Conservation (phyloP, 176 grass and related monocot species). For the Guadua angustifolia region DNA sequence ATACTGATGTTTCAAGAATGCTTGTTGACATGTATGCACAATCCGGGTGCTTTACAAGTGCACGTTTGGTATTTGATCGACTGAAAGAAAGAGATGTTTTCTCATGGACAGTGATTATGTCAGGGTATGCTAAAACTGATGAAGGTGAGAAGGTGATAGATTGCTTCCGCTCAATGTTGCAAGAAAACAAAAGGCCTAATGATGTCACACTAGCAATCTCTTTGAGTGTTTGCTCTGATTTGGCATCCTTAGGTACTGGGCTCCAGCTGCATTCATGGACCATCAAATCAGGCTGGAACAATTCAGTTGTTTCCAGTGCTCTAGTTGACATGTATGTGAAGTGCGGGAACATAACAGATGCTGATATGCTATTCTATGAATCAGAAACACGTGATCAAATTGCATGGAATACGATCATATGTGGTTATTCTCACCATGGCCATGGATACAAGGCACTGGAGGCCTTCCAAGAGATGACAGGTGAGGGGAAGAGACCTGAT, state of each 20-base stretch:
- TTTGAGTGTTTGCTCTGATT: constrained; percentile 44
- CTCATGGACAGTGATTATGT: constrained; percentile 49
- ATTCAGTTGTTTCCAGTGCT: constrained; percentile 39
- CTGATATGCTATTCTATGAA: constrained; percentile 34
- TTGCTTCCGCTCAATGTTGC: constrained; percentile 45
- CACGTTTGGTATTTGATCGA: constrained; percentile 33
- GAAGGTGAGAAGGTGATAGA: constrained; percentile 49
- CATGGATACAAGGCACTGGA: constrained; percentile 40
- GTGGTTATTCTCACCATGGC: constrained; percentile 45
- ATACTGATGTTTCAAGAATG: constrained; percentile 47
- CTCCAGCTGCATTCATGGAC: constrained; percentile 50
- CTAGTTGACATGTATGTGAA: constrained; percentile 54
- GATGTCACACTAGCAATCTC: constrained; percentile 38
- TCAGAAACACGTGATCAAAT: constrained; percentile 40
- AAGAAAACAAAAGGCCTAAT: constrained; percentile 46
- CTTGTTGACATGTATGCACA: constrained; percentile 58
- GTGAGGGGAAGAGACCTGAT: constrained; percentile 49
- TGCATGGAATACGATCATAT: constrained; percentile 51
- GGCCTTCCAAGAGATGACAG: constrained; percentile 41
- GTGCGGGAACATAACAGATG: constrained; percentile 38
- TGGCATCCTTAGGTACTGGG: constrained; percentile 43
- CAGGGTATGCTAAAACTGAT: constrained; percentile 48
- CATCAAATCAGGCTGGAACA: constrained; percentile 49
- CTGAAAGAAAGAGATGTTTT: constrained; percentile 54
- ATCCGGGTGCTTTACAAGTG: constrained; percentile 45